Conservation (phyloP, 768 basidiomycete genomes). For the Boletellus ananas region DNA sequence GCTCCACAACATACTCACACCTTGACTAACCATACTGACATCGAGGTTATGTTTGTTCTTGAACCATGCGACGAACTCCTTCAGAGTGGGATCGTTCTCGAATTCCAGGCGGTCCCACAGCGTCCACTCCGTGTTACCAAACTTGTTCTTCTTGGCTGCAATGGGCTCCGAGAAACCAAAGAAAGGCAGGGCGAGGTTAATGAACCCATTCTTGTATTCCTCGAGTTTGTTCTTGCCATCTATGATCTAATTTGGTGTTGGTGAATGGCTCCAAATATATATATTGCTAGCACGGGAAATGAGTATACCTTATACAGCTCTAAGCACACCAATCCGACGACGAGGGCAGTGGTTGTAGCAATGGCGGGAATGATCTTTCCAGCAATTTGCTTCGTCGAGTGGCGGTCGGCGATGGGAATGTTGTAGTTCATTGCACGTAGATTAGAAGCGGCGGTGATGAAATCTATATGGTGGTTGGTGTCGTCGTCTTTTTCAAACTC, state of each 20-base stretch:
- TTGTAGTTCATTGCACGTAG: slow-evolving; percentile 93
- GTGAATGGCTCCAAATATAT: neutral
- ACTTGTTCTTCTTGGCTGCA: slow-evolving; percentile 84
- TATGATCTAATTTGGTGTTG: slow-evolving; percentile 62
- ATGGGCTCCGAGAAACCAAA: slow-evolving; percentile 99
- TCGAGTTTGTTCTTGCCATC: slow-evolving; percentile 93
- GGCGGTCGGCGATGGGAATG: slow-evolving; percentile 81
- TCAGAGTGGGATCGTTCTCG: slow-evolving; percentile 80
- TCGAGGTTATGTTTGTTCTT: slow-evolving; percentile 78
- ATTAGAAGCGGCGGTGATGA: slow-evolving; percentile 97
- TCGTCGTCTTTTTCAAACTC: slow-evolving; percentile 99
- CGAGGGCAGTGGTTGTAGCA: slow-evolving; percentile 95
- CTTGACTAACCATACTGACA: slow-evolving; percentile 93
- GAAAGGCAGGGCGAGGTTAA: slow-evolving; percentile 97
- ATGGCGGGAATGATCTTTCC: slow-evolving; percentile 99
- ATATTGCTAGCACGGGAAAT: neutral
- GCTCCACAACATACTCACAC: slow-evolving; percentile 98
- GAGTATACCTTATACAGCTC: slow-evolving; percentile 88
- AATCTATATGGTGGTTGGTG: slow-evolving; percentile 96
- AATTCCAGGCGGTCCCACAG: slow-evolving; percentile 98
- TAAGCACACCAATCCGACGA: slow-evolving; percentile 92
- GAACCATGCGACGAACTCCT: slow-evolving; percentile 84
- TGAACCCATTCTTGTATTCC: slow-evolving; percentile 96
- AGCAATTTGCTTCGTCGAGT: slow-evolving; percentile 95
- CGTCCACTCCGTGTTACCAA: slow-evolving; percentile 88